phyloP scores from a whole-genome alignment of 2,329 filamentous ascomycete genomes.

The Diaporthe vexans region DNA sequence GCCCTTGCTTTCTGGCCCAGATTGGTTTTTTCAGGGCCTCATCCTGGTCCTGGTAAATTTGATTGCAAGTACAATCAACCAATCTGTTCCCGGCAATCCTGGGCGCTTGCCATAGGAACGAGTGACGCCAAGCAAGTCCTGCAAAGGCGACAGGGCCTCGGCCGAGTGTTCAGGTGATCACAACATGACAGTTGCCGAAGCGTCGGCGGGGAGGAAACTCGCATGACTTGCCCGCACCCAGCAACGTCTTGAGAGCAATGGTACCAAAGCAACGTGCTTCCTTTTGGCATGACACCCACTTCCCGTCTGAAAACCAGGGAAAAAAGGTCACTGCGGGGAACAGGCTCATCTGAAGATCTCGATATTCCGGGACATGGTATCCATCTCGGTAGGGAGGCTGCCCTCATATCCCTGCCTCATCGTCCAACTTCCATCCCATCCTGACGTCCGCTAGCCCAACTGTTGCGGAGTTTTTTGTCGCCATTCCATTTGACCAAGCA shows the following conservation, averaged over 20 bases:
- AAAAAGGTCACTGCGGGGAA: background rate
- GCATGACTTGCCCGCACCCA: background rate
- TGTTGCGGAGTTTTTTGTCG: background rate
- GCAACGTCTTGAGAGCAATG: background rate
- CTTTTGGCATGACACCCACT: background rate
- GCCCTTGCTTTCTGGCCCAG: background rate
- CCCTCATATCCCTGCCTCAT: background rate
- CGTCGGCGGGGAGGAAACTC: background rate
- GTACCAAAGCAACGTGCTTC: background rate
- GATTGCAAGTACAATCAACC: background rate
- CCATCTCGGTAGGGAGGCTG: too few species aligned
- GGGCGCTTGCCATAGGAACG: background rate
- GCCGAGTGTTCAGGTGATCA: background rate
- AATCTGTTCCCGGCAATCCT: background rate
- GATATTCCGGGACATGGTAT: background rate
- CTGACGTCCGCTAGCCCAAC: background rate
- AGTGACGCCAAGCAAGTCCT: conserved; percentile 12
- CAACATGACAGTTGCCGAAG: background rate
- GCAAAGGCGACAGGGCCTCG: background rate
- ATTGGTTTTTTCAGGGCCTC: background rate
- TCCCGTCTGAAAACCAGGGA: background rate
- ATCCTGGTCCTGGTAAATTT: background rate
- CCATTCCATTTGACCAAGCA: background rate
- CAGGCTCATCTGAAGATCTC: background rate
- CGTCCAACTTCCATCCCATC: conserved; percentile 1